Evolutionary conservation across 176 grass and related monocot species (phyloP), one percentile per base, ranked within the genome.

Genomic region (Carex kokanica): DNA sequence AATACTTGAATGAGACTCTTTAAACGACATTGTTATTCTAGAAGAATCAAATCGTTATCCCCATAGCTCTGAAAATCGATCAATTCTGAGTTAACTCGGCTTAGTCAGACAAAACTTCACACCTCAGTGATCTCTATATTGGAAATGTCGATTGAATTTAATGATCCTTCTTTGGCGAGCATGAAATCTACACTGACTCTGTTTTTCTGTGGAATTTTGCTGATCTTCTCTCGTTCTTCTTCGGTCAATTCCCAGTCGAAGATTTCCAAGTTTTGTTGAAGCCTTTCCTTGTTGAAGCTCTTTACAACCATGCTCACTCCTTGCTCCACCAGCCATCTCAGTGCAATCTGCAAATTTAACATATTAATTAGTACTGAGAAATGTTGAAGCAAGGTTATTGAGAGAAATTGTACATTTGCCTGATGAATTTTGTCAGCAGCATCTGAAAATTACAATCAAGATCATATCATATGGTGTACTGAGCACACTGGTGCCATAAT

Each of bases 321-420:
- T 93, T 96, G 93, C 74, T 96, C 79, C 9, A 87, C 70, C 52
- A 91, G 64, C 93, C 91, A 93, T 34, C 91, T 88, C 54, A 93
- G 63, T 16, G 91, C 89, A 60, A 96, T 84, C 93, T 93, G 63
- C 53, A 53, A 32, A 31, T 32, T 60, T 60, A 1, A 55, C 47
- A 51, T 53, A 64, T 71, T 79, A 16, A 51, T 58, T 61, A 18
- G 2, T 29, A 86, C 25, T 45, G 43, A 45, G 43, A 45, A 45
- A 45, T 1, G 7, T 45, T 45, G 43, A 45, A 9, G 43, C 43
- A 45, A 9, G 7, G 43, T 45, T 45, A 8, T 45, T 45, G 43
- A 9, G 43, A 45, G 43, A 45, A 45, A 45, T 45, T 45, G 32
- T 34, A 45, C 86, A 91, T 23, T 87, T 88, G 16, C 68, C 7